Evolutionary conservation across 768 basidiomycete genomes (phyloP), one percentile per base, ranked within the genome.

Genomic region (Lentinus tigrinus): DNA sequence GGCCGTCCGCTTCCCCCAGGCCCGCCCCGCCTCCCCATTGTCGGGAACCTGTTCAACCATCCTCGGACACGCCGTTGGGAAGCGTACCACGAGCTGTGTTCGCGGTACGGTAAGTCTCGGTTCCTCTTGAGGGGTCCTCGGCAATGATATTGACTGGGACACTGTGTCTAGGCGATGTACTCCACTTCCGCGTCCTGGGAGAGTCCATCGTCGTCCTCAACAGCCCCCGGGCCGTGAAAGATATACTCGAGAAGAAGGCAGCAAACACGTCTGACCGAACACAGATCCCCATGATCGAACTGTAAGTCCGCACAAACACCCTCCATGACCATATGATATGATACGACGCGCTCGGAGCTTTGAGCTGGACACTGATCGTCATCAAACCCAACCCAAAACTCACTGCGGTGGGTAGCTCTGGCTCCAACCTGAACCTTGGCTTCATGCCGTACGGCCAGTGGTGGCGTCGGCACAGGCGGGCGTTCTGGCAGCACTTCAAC

Each of bases 161-260:
- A n/a, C 36, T 16, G 8, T 37, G 36, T 37, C 14, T 5, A 63
- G 62, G 52, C 7, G 61, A 53, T 14, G 27, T 62, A n/a, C 34
- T 65, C 4, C 54, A 58, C 21, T 31, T 60, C 27, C 56, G 53
- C 21, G 31, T 60, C 6, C 23, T 65, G 3, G 60, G 61, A 2
- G 31, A 54, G 11, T 34, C 58, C 23, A 46, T 54, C 17, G 34
- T 62, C 34, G 47, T 63, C 3, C 28, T 63, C 4, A 52, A 54
- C 23, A 39, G 10, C 31, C 26, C 43, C 3, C 24, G 54, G 27
- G 46, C 51, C 2, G 47, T 56, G 4, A n/a, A 13, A 1, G 64
- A 65, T n/a, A 27, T 63, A 7, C 46, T 65, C 8, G 61, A 65
- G 26, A 60, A 62, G 24, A 54, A 54, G 34, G 62, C 64, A 2